Percentiles rank a stretch among this genome's conserved stretches.
Conservation (phyloP, 306 rosid species). For the Medicago ruthenica region DNA sequence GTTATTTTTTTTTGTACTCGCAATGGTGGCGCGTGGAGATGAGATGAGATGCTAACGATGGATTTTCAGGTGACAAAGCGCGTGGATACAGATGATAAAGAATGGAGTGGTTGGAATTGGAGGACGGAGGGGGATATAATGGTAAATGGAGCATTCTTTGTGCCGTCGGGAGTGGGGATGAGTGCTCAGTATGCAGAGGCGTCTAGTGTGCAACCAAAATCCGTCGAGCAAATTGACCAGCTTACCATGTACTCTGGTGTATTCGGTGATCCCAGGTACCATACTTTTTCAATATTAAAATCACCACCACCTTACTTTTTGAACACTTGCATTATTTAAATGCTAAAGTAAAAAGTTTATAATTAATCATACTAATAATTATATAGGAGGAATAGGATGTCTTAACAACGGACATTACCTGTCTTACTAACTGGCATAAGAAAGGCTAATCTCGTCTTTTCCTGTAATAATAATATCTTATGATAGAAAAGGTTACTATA, state of each 20-base stretch:
- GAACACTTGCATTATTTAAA: background rate
- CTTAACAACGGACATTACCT: conserved; percentile 52
- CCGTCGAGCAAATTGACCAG: conserved; percentile 78
- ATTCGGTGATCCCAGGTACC: conserved; percentile 85
- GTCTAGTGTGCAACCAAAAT: conserved; percentile 73
- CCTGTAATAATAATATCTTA: background rate
- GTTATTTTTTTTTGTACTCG: conserved; percentile 12
- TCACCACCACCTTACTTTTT: background rate
- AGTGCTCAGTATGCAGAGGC: conserved; percentile 69
- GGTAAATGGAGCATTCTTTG: conserved; percentile 97
- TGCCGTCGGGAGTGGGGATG: conserved; percentile 69
- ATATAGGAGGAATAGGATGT: background rate
- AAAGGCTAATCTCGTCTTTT: conserved; percentile 29
- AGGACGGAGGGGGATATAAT: conserved; percentile 86
- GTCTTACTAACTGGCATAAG: conserved; percentile 40
- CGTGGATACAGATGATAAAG: conserved; percentile 76
- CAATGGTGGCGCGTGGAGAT: conserved; percentile 40
- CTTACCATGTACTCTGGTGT: conserved; percentile 86
- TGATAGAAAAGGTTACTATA: background rate
- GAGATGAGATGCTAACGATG: no score
- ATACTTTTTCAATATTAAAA: background rate
- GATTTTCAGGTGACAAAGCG: conserved; percentile 87
- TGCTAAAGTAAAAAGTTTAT: no score
- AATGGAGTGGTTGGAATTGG: conserved; percentile 95
- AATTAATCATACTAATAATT: background rate